Percentiles rank a stretch among this genome's conserved stretches.
Conservation (phyloP, 306 rosid species). For the Vigna unguiculata region DNA sequence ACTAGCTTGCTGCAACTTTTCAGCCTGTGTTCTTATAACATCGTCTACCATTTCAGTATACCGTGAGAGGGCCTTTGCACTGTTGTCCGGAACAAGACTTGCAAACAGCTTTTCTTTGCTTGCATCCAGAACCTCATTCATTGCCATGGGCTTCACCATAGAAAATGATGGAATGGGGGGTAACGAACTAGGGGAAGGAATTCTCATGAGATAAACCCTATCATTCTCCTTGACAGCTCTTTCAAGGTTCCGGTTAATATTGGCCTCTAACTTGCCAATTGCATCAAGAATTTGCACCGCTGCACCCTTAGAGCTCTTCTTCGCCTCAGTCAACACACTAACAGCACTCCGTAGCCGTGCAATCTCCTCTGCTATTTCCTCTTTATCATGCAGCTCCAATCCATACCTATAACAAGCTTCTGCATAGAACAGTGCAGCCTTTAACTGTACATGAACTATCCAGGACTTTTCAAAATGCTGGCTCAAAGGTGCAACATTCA, state of each 20-base stretch:
- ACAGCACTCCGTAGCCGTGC: constrained; percentile 76
- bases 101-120: constrained; percentile 97
- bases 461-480: constrained; percentile 91
- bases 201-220: constrained; percentile 95
- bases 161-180: constrained; percentile 83
- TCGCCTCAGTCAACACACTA: constrained; percentile 62
- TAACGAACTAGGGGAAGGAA: constrained; percentile 76
- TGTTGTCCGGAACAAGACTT: constrained; percentile 90
- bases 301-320: constrained; percentile 85
- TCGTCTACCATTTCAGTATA: constrained; percentile 97
- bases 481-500: constrained; percentile 74
- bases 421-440: constrained; percentile 78
- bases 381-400: constrained; percentile 90
- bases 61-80: constrained; percentile 95
- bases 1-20: constrained; percentile 94
- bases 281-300: constrained; percentile 89
- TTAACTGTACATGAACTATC: constrained; percentile 90
- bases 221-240: constrained; percentile 98
- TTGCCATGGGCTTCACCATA: constrained; percentile 88
- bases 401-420: constrained; percentile 92
- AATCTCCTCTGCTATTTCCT: constrained; percentile 94
- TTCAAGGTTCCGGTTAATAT: constrained; percentile 84
- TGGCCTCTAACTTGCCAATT: constrained; percentile 76
- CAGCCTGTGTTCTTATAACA: constrained; percentile 92
- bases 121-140: constrained; percentile 92